Evolutionary conservation across 306 rosid species (phyloP), one percentile per base, ranked within the genome.

Genomic region (Rosa lucieae): DNA sequence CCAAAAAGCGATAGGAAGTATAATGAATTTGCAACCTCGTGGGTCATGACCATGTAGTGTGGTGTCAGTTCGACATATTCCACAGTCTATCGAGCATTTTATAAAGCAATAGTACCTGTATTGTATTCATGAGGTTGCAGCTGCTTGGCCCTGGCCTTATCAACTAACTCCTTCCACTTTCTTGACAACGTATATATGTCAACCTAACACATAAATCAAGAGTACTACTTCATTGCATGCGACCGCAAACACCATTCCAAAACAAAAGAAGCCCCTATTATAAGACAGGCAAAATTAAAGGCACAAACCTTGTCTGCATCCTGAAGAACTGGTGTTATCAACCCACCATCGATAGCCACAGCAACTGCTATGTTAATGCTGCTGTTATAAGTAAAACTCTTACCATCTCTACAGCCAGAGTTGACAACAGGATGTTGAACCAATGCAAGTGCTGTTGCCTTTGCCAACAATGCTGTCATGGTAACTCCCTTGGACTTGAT

Each of bases 391-490:
- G 90, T 84, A 80, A 95, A 93, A 91, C 98, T 93, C n/a, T 93
- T 88, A 77, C 98, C 99, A 85, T 95, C 99, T 83, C 98, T 84
- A 85, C 98, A 95, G 71, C 94, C 87, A 14, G 99, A 93, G 87
- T 95, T 95, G 72, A 95, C 88, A 23, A 91, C 90, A 56, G 99
- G 98, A 82, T 95, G 99, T 80, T 91, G 79, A 82, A 77, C 93
- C 82, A 95, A 81, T 0, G 99, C 98, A 32, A 95, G 94, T 72
- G 98, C 99, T 10, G 99, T 89, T 8, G 98, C 98, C 91, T 96
- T 96, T 47, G 98, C 99, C 83, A 96, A 98, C 89, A 96, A 88
- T 58, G 99, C 97, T 29, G 98, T 93, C 99, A 96, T 96, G 59
- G 99, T 96, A 78, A 96, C 99, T 83, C 99, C 99, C 89, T 96